Percentiles rank a stretch among this genome's conserved stretches.
phyloP scores from a whole-genome alignment of 768 basidiomycete genomes.

The Tylopilus felleus region DNA sequence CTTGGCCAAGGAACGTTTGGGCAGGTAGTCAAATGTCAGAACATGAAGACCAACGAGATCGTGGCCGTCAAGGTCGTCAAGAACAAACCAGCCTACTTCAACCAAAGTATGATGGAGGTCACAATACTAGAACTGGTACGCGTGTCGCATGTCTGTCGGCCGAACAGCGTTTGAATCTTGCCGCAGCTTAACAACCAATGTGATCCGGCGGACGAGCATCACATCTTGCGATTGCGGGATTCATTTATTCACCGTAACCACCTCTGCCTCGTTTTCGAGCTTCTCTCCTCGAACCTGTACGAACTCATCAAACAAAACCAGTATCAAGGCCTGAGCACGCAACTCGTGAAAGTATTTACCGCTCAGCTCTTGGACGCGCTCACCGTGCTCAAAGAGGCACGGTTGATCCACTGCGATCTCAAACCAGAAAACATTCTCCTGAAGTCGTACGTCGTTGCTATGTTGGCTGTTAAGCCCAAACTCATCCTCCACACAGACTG shows the following conservation, averaged over 20 bases:
- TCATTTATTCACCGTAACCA: constrained; percentile 97
- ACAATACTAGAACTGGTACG: constrained; percentile 93
- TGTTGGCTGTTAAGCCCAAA: not conserved
- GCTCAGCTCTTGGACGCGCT: constrained; percentile 91
- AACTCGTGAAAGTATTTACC: constrained; percentile 98
- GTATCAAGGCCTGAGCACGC: constrained; percentile 94
- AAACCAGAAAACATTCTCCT: constrained; percentile 98
- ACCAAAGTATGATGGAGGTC: constrained; percentile 99
- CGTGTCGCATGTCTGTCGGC: constrained; percentile 15
- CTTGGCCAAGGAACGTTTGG: constrained; percentile 99
- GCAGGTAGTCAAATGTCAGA: constrained; percentile 99
- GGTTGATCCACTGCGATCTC: constrained; percentile 96
- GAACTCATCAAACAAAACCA: constrained; percentile 99
- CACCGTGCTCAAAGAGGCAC: constrained; percentile 89
- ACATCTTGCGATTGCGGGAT: constrained; percentile 91
- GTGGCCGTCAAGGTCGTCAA: constrained; percentile 99
- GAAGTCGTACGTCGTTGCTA: constrained; percentile 71
- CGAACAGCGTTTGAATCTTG: constrained; percentile 1
- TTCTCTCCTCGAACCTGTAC: constrained; percentile 95
- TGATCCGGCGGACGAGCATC: constrained; percentile 93
- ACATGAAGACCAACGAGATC: constrained; percentile 98
- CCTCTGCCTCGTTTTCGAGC: constrained; percentile 96
- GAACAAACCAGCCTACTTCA: constrained; percentile 99
- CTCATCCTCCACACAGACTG: constrained; percentile 46
- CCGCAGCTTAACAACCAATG: constrained; percentile 88